Evolutionary conservation across 495 filamentous ascomycete genomes (phyloP).

Genomic region (Hypoxylon trugodes): DNA sequence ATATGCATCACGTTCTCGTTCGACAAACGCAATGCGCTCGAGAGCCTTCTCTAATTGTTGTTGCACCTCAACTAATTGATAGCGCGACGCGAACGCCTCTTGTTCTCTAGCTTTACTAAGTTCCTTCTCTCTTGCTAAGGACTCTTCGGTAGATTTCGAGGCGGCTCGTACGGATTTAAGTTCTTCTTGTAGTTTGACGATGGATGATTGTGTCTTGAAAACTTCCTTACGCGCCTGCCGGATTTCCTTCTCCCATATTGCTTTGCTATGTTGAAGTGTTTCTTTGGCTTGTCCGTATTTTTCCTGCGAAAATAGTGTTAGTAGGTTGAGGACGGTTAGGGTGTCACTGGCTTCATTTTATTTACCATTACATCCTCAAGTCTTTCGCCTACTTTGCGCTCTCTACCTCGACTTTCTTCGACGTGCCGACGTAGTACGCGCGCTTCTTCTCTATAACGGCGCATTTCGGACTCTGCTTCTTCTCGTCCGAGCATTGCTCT

Average conservation of each 20-base stretch:
- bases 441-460: conserved; percentile 67
- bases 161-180: conserved; percentile 71
- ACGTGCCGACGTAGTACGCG: conserved; percentile 61
- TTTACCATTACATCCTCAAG: conserved; percentile 78
- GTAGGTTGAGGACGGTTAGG: not conserved
- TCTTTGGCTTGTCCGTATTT: conserved; percentile 79
- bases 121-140: conserved; percentile 57
- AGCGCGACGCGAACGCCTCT: conserved; percentile 78
- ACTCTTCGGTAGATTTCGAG: conserved; percentile 50
- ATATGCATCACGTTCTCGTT: conserved; percentile 74
- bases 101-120: conserved; percentile 67
- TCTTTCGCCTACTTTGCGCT: conserved; percentile 78
- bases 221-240: conserved; percentile 82
- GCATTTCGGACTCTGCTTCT: conserved; percentile 77
- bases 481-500: conserved; percentile 84
- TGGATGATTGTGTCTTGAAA: conserved; percentile 78
- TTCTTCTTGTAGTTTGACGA: conserved; percentile 85
- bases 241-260: conserved; percentile 86
- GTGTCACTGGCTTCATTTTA: not conserved
- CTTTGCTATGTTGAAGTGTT: conserved; percentile 73
- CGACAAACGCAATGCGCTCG: conserved; percentile 68
- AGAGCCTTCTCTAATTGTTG: conserved; percentile 74
- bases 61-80: conserved; percentile 74
- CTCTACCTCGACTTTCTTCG: conserved; percentile 75
- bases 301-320: conserved; percentile 60